Evolutionary conservation across 2,329 filamentous ascomycete genomes (phyloP).

Genomic region (Penicillium sclerotiorum): DNA sequence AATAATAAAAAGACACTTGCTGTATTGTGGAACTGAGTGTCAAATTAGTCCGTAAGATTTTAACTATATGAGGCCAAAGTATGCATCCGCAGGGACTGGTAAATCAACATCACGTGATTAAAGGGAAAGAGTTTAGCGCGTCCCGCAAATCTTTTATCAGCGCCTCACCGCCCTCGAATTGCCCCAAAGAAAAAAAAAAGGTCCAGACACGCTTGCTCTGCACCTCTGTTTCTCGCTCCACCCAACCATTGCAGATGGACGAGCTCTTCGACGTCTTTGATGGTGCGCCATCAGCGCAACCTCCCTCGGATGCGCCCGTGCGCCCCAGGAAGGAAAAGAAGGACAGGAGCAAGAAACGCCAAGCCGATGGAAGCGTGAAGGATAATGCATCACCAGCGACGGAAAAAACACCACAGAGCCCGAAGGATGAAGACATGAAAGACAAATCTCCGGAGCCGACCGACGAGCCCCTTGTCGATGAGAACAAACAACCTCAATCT

Average conservation of each 20-base stretch:
- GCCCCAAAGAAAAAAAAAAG: conserved; percentile 29
- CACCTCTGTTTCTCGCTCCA: conserved; percentile 13
- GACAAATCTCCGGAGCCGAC: conserved; percentile 20
- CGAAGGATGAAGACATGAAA: conserved; percentile 23
- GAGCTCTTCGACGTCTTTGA: conserved; percentile 84
- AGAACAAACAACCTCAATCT: conserved; percentile 43
- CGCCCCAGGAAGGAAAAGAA: conserved; percentile 58
- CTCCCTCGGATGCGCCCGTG: conserved; percentile 34
- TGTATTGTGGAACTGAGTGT: too few relatives aligned
- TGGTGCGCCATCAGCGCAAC: conserved; percentile 58
- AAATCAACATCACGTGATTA: neutral
- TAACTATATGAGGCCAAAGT: too few relatives aligned
- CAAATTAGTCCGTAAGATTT: too few relatives aligned
- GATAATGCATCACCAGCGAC: conserved; percentile 33
- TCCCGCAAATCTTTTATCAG: neutral
- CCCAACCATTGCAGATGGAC: conserved; percentile 59
- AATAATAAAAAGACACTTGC: too few relatives aligned
- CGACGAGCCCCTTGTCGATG: conserved; percentile 24
- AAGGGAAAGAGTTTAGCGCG: neutral
- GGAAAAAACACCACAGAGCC: conserved; percentile 36
- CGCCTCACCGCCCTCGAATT: conserved; percentile 31
- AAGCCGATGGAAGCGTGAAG: conserved; percentile 78
- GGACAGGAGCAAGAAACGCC: conserved; percentile 79
- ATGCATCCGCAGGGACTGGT: neutral
- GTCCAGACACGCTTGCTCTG: neutral